Evolutionary conservation across 352 stramenopile genomes (phyloP).

Genomic region (Phytophthora pinifolia): DNA sequence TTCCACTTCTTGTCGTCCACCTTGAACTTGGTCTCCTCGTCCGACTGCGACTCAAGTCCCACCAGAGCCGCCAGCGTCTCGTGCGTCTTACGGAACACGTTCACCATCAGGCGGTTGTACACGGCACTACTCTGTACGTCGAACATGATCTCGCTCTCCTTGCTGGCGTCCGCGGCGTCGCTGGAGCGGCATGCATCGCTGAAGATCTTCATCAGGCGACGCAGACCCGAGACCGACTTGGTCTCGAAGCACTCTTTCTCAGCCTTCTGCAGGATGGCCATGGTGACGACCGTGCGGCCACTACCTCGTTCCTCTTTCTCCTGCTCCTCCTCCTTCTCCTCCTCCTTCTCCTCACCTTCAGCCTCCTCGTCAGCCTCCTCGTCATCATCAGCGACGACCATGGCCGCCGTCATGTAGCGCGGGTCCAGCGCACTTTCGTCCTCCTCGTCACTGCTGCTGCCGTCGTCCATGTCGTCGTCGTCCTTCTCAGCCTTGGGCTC

Average conservation of each 20-base stretch:
- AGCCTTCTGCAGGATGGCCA: slow-evolving; percentile 69
- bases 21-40: slow-evolving; percentile 40
- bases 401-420: slow-evolving; percentile 60
- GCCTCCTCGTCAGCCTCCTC: slow-evolving; percentile 29
- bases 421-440: slow-evolving; percentile 79
- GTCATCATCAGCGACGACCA: slow-evolving; percentile 39
- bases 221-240: slow-evolving; percentile 86
- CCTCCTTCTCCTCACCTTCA: slow-evolving; percentile 19
- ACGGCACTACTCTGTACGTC: slow-evolving; percentile 92
- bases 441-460: slow-evolving; percentile 82
- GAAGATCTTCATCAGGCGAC: slow-evolving; percentile 93
- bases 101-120: slow-evolving; percentile 96
- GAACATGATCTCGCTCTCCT: slow-evolving; percentile 84
- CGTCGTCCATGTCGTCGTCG: slow-evolving; percentile 46
- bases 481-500: slow-evolving; percentile 34
- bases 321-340: slow-evolving; percentile 21
- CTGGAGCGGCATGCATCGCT: slow-evolving; percentile 93
- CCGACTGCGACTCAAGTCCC: slow-evolving; percentile 31
- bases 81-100: slow-evolving; percentile 89
- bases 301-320: slow-evolving; percentile 28
- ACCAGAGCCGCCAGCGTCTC: slow-evolving; percentile 87
- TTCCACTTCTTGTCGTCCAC: slow-evolving; percentile 83
- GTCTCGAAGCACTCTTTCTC: slow-evolving; percentile 91
- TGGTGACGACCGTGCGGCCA: slow-evolving; percentile 72
- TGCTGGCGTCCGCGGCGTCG: slow-evolving; percentile 74